Percentiles rank a stretch among this genome's conserved stretches.
These are phyloP conservation scores for Adenanthera pavonina DNA, from an alignment of 306 rosid species.

Conservation along the genomic window DNA sequence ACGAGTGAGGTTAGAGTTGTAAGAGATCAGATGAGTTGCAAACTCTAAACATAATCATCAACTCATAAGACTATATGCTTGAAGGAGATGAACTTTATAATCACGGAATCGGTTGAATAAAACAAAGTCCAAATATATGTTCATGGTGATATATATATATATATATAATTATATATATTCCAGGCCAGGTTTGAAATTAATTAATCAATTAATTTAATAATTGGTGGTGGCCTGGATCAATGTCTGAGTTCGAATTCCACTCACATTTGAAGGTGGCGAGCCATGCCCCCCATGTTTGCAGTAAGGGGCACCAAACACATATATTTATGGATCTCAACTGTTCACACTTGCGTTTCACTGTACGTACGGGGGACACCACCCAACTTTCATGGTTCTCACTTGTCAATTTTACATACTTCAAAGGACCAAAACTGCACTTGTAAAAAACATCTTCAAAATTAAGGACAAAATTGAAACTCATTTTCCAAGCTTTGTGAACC, in stretches of 20 bases:
- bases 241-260: conserved; percentile 16
- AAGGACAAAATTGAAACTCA: too few species aligned
- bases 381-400: background rate
- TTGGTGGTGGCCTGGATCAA: too few species aligned
- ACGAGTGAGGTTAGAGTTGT: conserved; percentile 12
- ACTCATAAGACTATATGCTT: background rate
- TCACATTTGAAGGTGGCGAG: conserved; percentile 7
- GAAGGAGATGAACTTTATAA: background rate
- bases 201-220: too few species aligned
- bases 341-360: conserved; percentile 11
- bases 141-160: too few species aligned
- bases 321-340: background rate
- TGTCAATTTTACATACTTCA: too few species aligned
- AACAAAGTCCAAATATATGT: too few species aligned
- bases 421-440: too few species aligned
- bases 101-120: too few species aligned
- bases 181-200: too few species aligned
- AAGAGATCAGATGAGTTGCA: conserved; percentile 9
- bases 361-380: background rate
- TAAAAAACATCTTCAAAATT: too few species aligned
- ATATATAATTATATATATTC: too few species aligned
- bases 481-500: too few species aligned
- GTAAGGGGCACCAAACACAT: background rate
- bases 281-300: background rate
- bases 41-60: background rate